Conservation (phyloP, 305 asterid genomes). For the Ilex paraguariensis region DNA sequence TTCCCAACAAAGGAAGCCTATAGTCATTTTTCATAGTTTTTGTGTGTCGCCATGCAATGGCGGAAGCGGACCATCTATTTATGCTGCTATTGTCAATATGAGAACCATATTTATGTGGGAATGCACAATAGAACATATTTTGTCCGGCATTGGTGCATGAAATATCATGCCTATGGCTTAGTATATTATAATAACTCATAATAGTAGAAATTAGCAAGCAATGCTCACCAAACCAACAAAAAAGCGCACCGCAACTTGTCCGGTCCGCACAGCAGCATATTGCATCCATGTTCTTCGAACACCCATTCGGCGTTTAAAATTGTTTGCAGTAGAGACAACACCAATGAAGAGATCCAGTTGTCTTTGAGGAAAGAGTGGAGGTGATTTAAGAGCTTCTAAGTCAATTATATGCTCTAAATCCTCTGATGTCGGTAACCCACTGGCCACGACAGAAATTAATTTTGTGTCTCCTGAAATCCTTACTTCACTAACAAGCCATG, state of each 20-base stretch:
- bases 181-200: neutral
- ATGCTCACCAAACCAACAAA: constrained; percentile 92
- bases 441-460: constrained; percentile 73
- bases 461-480: constrained; percentile 82
- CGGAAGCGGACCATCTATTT: too few relatives aligned
- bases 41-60: too few relatives aligned
- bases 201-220: constrained; percentile 1
- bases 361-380: constrained; percentile 43
- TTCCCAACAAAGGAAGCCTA: too few relatives aligned
- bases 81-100: too few relatives aligned
- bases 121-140: too few relatives aligned
- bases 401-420: constrained; percentile 72
- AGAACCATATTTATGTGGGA: too few relatives aligned
- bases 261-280: constrained; percentile 72
- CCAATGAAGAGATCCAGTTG: constrained; percentile 71
- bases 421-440: constrained; percentile 95
- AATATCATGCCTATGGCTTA: neutral
- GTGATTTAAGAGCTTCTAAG: constrained; percentile 72
- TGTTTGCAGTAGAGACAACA: constrained; percentile 87
- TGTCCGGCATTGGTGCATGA: too few relatives aligned
- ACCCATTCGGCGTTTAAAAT: constrained; percentile 96
- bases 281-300: constrained; percentile 99
- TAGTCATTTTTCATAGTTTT: too few relatives aligned
- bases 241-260: constrained; percentile 86
- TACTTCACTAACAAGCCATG: constrained; percentile 90